Base-by-base conservation (phyloP, 78 protist genomes). In the Planoprotostelium fungivorum region DNA sequence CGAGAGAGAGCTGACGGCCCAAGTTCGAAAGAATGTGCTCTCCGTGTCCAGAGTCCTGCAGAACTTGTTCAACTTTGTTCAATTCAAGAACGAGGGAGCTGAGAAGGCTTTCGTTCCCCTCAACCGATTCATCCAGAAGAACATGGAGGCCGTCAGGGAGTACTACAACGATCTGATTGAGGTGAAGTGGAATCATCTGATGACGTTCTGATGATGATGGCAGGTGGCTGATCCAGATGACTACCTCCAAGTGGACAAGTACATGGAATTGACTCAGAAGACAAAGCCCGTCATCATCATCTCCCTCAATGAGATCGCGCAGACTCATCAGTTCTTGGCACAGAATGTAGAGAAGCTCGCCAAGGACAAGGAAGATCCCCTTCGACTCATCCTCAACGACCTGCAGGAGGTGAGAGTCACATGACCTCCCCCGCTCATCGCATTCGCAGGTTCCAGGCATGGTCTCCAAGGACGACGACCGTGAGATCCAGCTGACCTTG, bases 231-330 rank as follows among this genome's bases (percentile, higher is more conserved):
- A 91, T 34, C 96, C 96, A 38, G 96, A 94, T 34, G 96, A 94
- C 84, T 88, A 88, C 63, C 94, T 94, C 89, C 96, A 94, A 73
- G 96, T 94, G 37, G 94, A 92, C 73, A 88, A 89, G 73, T 94
- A 94, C 90, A 94, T 92, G 93, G 96, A 94, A 35, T 84, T 94
- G 85, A 94, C 94, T 28, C 95, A 94, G 88, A 91, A 89, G 88
- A 90, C 93, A 84, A 92, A 94, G 85, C 96, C 96, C 88, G 89
- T 89, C 87, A 94, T 94, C 87, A 86, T 94, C 89, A 88, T 94
- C 37, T 88, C 92, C 0, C 83, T 92, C 35, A 90, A 91, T 51
- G 96, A 94, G 39, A 89, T 94, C 87, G 37, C 89, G 1, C 85
- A 89, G 84, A 92, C 93, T 1, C 96, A 94, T n/a, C 89, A 86